These are phyloP conservation scores for Theobroma cacao DNA, from an alignment of 345 rosid species.

Conservation along the genomic window DNA sequence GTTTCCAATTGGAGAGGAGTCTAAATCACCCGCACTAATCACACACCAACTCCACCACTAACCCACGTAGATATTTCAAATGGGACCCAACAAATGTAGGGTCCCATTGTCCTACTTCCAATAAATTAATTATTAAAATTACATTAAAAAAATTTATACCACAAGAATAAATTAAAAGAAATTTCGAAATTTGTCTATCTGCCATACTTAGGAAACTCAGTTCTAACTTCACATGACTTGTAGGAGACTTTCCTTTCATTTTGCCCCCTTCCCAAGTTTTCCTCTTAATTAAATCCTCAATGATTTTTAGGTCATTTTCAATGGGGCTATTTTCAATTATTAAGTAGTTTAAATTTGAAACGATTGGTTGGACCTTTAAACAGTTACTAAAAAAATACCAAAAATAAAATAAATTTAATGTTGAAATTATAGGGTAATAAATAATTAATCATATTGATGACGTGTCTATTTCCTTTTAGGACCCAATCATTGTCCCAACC, in stretches of 20 bases:
- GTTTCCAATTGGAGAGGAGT: slow-evolving; percentile 23
- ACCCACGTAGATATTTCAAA: slow-evolving; percentile 26
- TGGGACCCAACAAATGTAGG: slow-evolving; percentile 14
- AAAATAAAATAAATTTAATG: neutral
- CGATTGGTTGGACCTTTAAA: neutral
- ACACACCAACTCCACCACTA: slow-evolving; percentile 10
- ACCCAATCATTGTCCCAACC: slow-evolving; percentile 30
- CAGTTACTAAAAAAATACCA: neutral
- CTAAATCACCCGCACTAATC: slow-evolving; percentile 22
- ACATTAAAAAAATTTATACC: neutral
- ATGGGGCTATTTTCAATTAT: neutral
- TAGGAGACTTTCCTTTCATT: slow-evolving; percentile 29
- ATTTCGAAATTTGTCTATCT: neutral
- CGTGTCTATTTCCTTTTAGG: slow-evolving; percentile 9
- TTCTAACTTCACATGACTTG: slow-evolving; percentile 22
- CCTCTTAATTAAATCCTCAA: neutral
- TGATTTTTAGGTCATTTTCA: slow-evolving; percentile 2
- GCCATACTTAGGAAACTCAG: slow-evolving; percentile 26
- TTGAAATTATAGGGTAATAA: neutral
- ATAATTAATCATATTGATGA: slow-evolving; percentile 4
- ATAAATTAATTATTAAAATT: neutral
- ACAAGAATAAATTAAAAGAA: neutral
- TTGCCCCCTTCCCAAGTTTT: neutral
- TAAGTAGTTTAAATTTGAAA: neutral
- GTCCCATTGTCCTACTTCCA: slow-evolving; percentile 11